Evolutionary conservation across 768 basidiomycete species (phyloP).

Genomic region (Cystoderma amianthinum): DNA sequence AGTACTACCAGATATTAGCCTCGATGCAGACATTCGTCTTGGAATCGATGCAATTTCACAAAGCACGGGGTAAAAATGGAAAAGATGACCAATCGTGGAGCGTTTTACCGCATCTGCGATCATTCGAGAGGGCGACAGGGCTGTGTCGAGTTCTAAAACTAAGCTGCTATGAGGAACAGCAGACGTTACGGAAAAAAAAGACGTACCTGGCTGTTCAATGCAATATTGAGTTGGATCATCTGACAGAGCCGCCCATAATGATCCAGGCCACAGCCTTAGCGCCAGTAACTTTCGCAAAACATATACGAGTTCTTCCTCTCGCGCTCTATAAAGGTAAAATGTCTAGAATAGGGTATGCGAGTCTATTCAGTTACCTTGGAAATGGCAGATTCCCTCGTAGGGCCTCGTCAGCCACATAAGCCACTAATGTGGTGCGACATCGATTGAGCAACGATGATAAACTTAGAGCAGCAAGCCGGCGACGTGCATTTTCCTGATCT

Average conservation of each 20-base stretch:
- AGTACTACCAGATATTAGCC: constrained; percentile 46
- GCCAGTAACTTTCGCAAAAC: constrained; percentile 71
- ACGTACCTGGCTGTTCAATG: constrained; percentile 48
- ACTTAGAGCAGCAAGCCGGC: constrained; percentile 66
- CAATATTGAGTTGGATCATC: constrained; percentile 53
- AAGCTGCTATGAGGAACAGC: constrained; percentile 17
- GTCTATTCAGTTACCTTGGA: constrained; percentile 46
- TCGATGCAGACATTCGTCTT: constrained; percentile 42
- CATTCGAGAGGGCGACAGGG: constrained; percentile 41
- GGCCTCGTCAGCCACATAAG: constrained; percentile 79
- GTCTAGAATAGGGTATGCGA: background rate
- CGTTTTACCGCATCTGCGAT: constrained; percentile 69
- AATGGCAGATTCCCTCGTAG: constrained; percentile 87
- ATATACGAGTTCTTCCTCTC: constrained; percentile 88
- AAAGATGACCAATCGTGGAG: constrained; percentile 77
- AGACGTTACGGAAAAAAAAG: background rate
- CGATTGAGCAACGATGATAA: constrained; percentile 70
- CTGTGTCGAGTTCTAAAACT: constrained; percentile 29
- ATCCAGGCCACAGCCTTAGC: constrained; percentile 68
- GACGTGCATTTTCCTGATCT: constrained; percentile 59
- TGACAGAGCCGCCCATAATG: constrained; percentile 70
- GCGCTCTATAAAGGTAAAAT: constrained; percentile 37
- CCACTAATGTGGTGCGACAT: constrained; percentile 59
- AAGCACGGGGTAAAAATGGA: constrained; percentile 78
- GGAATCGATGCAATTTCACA: constrained; percentile 76